These are phyloP conservation scores for Penicillium diatomitis DNA, from an alignment of 495 filamentous ascomycete genomes.

Conservation along the genomic window DNA sequence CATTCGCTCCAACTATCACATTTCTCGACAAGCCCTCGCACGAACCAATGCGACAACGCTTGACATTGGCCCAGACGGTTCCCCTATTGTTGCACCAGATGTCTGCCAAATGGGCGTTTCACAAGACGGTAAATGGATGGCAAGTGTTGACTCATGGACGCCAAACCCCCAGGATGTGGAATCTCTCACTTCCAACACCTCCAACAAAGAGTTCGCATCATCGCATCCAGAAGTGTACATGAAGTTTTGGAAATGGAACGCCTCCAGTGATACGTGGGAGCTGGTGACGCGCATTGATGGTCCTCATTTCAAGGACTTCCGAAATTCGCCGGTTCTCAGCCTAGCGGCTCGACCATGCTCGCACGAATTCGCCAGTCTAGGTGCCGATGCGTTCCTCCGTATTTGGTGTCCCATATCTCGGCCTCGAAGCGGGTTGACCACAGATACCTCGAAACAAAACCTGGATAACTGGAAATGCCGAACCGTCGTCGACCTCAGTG, in stretches of 20 bases:
- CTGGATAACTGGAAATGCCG: conserved; percentile 68
- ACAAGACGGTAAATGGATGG: conserved; percentile 79
- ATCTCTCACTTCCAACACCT: conserved; percentile 34
- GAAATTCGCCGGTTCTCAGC: conserved; percentile 54
- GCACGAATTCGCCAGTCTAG: conserved; percentile 71
- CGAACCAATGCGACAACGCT: conserved; percentile 77
- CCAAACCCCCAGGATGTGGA: conserved; percentile 58
- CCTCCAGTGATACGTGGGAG: conserved; percentile 54
- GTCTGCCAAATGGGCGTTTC: conserved; percentile 64
- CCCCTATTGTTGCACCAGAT: conserved; percentile 61
- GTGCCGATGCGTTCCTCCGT: conserved; percentile 64
- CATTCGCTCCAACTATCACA: conserved; percentile 56
- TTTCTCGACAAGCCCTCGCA: conserved; percentile 78
- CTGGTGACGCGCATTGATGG: conserved; percentile 72
- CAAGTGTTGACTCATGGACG: conserved; percentile 82
- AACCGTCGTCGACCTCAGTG: conserved; percentile 44
- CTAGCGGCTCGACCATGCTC: conserved; percentile 57
- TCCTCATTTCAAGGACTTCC: conserved; percentile 55
- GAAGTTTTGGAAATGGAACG: conserved; percentile 81
- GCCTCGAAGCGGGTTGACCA: conserved; percentile 50
- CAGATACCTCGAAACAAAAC: conserved; percentile 41
- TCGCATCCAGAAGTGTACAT: conserved; percentile 59
- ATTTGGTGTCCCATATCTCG: conserved; percentile 67
- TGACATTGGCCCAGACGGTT: conserved; percentile 60
- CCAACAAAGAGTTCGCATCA: conserved; percentile 16